Evolutionary conservation across 2,329 filamentous ascomycete genomes (phyloP).

Genomic region (Aspergillus aculeatinus): DNA sequence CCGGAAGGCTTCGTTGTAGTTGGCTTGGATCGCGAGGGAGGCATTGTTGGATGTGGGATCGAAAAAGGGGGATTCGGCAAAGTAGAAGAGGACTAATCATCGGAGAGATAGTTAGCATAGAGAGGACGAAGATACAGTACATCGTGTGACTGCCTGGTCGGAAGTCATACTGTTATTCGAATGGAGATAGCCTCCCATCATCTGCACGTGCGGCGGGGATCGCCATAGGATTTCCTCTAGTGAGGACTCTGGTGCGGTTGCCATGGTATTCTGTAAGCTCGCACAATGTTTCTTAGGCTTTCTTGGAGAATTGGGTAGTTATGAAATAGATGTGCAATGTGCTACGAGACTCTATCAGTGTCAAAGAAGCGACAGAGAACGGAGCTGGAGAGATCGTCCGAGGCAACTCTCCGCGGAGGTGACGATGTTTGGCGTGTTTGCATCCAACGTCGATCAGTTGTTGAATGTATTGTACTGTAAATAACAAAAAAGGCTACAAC

Average conservation of each 20-base stretch:
- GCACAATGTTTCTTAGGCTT: neutral
- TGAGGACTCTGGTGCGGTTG: slow-evolving; percentile 34
- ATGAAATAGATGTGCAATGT: neutral
- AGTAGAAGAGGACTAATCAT: slow-evolving; percentile 58
- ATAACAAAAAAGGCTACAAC: neutral
- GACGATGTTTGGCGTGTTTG: slow-evolving; percentile 32
- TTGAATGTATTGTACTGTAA: too few relatives aligned
- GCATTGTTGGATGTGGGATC: slow-evolving; percentile 62
- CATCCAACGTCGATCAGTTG: slow-evolving; percentile 10
- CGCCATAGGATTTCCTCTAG: slow-evolving; percentile 49
- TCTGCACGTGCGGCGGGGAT: slow-evolving; percentile 46
- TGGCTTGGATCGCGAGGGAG: slow-evolving; percentile 53
- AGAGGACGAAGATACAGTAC: neutral
- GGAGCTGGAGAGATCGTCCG: neutral
- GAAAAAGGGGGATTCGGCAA: slow-evolving; percentile 63
- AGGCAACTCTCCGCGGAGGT: slow-evolving; percentile 14
- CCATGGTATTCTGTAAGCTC: slow-evolving; percentile 27
- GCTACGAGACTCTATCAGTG: neutral
- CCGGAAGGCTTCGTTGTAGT: slow-evolving; percentile 49
- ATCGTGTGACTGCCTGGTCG: neutral
- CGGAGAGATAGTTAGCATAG: neutral
- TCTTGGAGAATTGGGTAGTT: neutral
- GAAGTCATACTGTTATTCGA: slow-evolving; percentile 44
- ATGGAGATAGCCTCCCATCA: slow-evolving; percentile 48
- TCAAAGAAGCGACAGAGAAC: neutral